Evolutionary conservation across 495 filamentous ascomycete species (phyloP).

Genomic region (Hypoxylon trugodes): DNA sequence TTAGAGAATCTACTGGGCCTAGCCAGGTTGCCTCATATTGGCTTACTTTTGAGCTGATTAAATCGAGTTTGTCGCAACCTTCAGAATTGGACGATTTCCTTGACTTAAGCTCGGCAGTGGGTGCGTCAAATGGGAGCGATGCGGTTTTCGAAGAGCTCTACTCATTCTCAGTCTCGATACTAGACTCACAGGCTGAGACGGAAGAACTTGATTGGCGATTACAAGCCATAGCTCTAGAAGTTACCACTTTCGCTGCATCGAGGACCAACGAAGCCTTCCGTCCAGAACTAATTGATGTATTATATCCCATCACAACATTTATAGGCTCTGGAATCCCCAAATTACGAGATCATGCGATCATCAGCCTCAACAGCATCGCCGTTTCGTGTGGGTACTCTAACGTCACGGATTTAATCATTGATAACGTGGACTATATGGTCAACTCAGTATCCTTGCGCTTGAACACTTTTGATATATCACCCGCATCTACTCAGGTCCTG

Average conservation of each 20-base stretch:
- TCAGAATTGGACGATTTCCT: conserved; percentile 74
- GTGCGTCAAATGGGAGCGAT: conserved; percentile 54
- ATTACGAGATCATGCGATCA: conserved; percentile 83
- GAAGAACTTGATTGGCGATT: conserved; percentile 71
- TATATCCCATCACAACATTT: conserved; percentile 88
- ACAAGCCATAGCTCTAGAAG: conserved; percentile 76
- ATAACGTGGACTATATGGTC: conserved; percentile 96
- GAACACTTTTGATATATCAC: conserved; percentile 90
- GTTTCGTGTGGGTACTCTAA: conserved; percentile 75
- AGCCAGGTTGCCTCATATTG: conserved; percentile 77
- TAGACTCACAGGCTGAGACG: conserved; percentile 63
- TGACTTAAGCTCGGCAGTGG: conserved; percentile 52
- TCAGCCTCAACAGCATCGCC: conserved; percentile 81
- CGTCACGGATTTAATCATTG: conserved; percentile 81
- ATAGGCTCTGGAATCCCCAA: conserved; percentile 75
- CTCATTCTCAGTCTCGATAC: conserved; percentile 71
- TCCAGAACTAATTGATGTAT: conserved; percentile 84
- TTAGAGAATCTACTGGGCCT: conserved; percentile 62
- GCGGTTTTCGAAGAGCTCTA: conserved; percentile 81
- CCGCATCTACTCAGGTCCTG: conserved; percentile 87
- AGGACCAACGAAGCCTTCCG: conserved; percentile 75
- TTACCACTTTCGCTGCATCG: conserved; percentile 73
- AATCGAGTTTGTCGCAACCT: conserved; percentile 57
- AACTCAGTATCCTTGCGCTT: conserved; percentile 90
- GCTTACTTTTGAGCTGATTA: conserved; percentile 78